Percentiles rank a stretch among this genome's conserved stretches.
phyloP scores from a whole-genome alignment of 176 grass and related monocot species.

The Areca catechu region DNA sequence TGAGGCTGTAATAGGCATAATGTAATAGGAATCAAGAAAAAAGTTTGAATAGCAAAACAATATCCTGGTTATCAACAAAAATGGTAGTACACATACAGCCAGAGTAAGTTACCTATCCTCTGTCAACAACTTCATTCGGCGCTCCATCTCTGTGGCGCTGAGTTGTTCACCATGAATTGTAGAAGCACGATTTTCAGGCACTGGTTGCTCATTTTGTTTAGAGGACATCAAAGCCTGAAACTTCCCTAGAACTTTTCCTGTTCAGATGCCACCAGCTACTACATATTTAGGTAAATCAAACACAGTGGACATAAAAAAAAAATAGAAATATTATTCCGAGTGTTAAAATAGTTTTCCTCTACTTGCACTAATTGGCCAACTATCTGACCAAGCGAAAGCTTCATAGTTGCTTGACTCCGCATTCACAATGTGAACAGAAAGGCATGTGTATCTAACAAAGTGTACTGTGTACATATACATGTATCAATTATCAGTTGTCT shows the following conservation, averaged over 20 bases:
- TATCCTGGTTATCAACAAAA: background rate
- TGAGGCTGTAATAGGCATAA: no score
- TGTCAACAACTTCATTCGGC: conserved; percentile 75
- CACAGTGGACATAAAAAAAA: background rate
- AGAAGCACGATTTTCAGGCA: conserved; percentile 39
- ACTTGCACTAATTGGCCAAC: no score
- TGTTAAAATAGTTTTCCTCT: no score
- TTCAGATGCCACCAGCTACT: conserved; percentile 1
- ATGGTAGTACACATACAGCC: no score
- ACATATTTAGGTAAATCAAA: background rate
- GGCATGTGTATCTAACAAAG: no score
- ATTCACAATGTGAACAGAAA: no score
- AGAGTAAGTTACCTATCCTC: conserved; percentile 64
- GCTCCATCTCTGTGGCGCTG: conserved; percentile 56
- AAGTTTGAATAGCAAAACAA: background rate
- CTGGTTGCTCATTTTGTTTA: conserved; percentile 33
- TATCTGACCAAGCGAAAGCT: no score
- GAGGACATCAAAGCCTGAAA: conserved; percentile 37
- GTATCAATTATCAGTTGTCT: no score
- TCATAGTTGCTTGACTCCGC: no score
- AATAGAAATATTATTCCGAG: background rate
- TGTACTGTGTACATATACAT: no score
- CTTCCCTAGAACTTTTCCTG: conserved; percentile 84
- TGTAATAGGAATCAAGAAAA: background rate
- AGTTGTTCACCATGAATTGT: conserved; percentile 59